Base-by-base conservation (phyloP, 1,139 yeast species). In the Yamadazyma pseudoaaseri region DNA sequence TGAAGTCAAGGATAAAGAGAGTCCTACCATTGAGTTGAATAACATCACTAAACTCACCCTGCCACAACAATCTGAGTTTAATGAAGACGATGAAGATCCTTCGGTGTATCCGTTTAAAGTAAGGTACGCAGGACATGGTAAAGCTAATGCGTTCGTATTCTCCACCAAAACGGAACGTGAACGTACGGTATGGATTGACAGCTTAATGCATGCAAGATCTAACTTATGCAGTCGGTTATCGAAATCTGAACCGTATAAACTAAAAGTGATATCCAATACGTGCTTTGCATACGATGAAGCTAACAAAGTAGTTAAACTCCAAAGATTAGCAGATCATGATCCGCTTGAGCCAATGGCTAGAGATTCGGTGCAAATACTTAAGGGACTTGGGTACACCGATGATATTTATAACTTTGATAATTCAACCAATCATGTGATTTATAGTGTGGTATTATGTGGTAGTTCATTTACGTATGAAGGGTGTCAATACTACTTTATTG, bases 231-330 rank as follows among this genome's bases (percentile, higher is more conserved):
- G 63, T 12, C 52, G 73, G 20, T 66, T 70, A 16, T 53, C 62
- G 15, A 65, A 58, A 18, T 55, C 70, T 0, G 85, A 76, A 40
- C 83, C 87, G 0, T 82, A 81, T 49, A 51, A 62, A 7, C 52
- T 84, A 16, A 59, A 63, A 21, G 65, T 76, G 9, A 53, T 86
- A 8, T 67, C 85, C 6, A 81, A 79, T 44, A 66, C 75, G 20
- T 73, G 73, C 35, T 86, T 86, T 58, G 83, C 80, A 1, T 85
- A 83, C 52, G 85, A 79, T 14, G 70, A 65, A 5, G 58, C 66
- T 7, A 73, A 68, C 32, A 65, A 71, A n/a, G 75, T 85, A 0
- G 52, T 56, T 3, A 79, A 76, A 43, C 54, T 84, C 28, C 89
- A 85, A 3, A 63, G 81, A 2, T 73, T 79, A 36, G 72, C 81